phyloP scores from a whole-genome alignment of 1,284 basidiomycete genomes.

The Macrocybe sp. region DNA sequence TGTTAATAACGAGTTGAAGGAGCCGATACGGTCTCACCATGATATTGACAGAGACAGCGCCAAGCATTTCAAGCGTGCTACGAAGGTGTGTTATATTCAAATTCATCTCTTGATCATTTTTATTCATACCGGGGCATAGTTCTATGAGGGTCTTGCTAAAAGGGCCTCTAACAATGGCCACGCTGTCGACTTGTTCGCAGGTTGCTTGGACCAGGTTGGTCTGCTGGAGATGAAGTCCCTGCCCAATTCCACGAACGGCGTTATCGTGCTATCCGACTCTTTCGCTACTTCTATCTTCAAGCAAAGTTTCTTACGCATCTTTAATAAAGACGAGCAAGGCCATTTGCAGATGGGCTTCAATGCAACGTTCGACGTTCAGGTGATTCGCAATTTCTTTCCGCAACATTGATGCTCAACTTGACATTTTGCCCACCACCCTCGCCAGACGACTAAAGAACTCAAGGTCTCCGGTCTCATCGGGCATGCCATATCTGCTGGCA shows the following conservation, averaged over 20 bases:
- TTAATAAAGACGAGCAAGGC: conserved; percentile 93
- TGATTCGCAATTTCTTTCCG: conserved; percentile 27
- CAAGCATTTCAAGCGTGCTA: conserved; percentile 96
- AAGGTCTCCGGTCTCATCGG: conserved; percentile 98
- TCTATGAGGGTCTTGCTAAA: conserved; percentile 95
- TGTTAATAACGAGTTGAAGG: conserved; percentile 92
- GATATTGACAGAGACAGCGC: conserved; percentile 98
- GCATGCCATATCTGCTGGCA: conserved; percentile 95
- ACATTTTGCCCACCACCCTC: conserved; percentile 3
- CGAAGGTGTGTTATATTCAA: conserved; percentile 59
- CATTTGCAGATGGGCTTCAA: conserved; percentile 98
- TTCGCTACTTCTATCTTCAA: conserved; percentile 99
- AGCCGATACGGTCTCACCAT: conserved; percentile 98
- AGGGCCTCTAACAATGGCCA: conserved; percentile 94
- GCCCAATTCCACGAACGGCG: conserved; percentile 93
- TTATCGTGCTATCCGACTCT: conserved; percentile 94
- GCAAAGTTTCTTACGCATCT: conserved; percentile 92
- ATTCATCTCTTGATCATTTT: conserved; percentile 6
- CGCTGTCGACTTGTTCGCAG: conserved; percentile 93
- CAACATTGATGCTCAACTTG: not conserved
- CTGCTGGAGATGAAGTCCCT: conserved; percentile 97
- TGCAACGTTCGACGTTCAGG: conserved; percentile 97
- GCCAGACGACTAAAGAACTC: conserved; percentile 94
- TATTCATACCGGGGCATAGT: conserved; percentile 41
- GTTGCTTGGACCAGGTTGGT: conserved; percentile 97